Percentiles rank a stretch among this genome's conserved stretches.
Conservation (phyloP, 768 basidiomycete species). For the Kwoniella botswanensis region DNA sequence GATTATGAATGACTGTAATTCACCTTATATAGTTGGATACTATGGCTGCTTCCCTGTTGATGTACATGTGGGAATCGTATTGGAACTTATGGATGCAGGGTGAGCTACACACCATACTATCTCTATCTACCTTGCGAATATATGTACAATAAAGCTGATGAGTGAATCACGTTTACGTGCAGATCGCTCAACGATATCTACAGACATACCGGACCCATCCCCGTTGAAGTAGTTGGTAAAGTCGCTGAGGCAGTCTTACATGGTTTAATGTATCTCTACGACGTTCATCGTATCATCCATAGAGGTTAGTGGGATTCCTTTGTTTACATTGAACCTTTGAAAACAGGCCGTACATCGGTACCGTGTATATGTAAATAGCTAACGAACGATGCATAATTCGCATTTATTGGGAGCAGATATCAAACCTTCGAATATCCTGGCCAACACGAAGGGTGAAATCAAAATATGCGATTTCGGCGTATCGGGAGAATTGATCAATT, state of each 20-base stretch:
- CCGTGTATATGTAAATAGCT: neutral
- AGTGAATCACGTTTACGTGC: too few species aligned
- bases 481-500: constrained; percentile 97
- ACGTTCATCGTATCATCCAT: constrained; percentile 86
- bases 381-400: neutral
- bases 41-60: constrained; percentile 95
- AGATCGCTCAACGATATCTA: constrained; percentile 91
- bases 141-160: too few species aligned
- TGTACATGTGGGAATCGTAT: constrained; percentile 98
- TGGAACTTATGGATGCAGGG: constrained; percentile 71
- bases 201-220: constrained; percentile 91
- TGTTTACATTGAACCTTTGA: neutral
- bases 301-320: constrained; percentile 69
- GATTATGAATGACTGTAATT: constrained; percentile 98
- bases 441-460: constrained; percentile 91
- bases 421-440: constrained; percentile 97
- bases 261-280: constrained; percentile 95
- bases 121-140: neutral
- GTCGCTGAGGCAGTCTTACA: constrained; percentile 94
- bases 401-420: constrained; percentile 72
- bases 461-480: constrained; percentile 99
- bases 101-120: constrained; percentile 29
- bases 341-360: too few species aligned
- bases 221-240: constrained; percentile 87
- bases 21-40: constrained; percentile 92